Evolutionary conservation across 2,329 filamentous ascomycete species (phyloP).

Genomic region (Whalleya microplaca): DNA sequence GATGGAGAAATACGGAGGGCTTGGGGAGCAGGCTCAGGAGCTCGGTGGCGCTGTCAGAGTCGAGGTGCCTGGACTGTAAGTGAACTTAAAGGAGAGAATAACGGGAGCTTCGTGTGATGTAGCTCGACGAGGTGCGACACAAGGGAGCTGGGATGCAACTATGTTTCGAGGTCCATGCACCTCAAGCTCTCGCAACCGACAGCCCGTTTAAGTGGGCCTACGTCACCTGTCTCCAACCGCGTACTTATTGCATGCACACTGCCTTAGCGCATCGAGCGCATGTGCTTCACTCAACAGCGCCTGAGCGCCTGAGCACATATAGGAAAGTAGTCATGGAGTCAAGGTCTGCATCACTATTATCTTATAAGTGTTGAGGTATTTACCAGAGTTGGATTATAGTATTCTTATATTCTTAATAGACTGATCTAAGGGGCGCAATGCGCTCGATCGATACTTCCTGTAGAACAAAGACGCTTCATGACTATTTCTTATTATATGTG

Average conservation of each 20-base stretch:
- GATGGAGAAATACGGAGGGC: conserved; percentile 21
- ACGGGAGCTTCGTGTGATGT: conserved; percentile 6
- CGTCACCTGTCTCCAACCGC: neutral
- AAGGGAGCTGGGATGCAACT: neutral
- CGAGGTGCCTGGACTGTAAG: conserved; percentile 2
- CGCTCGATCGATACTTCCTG: too few species aligned
- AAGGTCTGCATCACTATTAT: too few species aligned
- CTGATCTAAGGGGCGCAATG: too few species aligned
- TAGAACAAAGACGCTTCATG: too few species aligned
- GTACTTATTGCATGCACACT: neutral
- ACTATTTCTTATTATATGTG: too few species aligned
- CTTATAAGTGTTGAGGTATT: too few species aligned
- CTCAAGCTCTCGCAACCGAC: neutral
- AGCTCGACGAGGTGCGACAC: conserved; percentile 1
- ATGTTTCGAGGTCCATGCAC: neutral
- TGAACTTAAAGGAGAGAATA: conserved; percentile 1
- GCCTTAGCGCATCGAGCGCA: too few species aligned
- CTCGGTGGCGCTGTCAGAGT: neutral
- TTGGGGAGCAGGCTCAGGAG: neutral
- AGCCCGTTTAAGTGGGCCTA: conserved; percentile 1
- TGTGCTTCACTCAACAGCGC: neutral
- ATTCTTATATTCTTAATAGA: too few species aligned
- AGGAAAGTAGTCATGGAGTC: too few species aligned
- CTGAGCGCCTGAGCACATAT: neutral
- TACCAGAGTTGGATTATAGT: too few species aligned